phyloP scores from a whole-genome alignment of 768 basidiomycete species.

The Mycena galopus region DNA sequence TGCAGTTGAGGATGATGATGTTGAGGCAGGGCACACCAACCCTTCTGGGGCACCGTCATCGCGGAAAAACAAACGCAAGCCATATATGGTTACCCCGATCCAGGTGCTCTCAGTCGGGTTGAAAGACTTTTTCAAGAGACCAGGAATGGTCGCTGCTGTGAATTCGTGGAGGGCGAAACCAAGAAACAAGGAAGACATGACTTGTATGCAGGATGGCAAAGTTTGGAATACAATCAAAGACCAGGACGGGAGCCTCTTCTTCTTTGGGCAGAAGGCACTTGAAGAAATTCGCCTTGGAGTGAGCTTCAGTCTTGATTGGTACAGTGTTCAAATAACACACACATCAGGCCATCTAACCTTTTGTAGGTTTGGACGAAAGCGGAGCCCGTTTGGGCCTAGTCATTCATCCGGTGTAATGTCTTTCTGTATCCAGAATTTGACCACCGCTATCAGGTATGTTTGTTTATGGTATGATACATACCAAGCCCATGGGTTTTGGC shows the following conservation, averaged over 20 bases:
- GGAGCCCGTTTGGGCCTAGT: conserved; percentile 34
- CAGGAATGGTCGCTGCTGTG: not conserved
- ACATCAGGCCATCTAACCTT: not conserved
- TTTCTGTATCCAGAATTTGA: conserved; percentile 34
- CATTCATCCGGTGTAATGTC: conserved; percentile 42
- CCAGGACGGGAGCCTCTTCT: conserved; percentile 25
- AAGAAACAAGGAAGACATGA: not conserved
- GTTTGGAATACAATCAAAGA: conserved; percentile 14
- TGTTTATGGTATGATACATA: not conserved
- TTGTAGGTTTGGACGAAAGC: conserved; percentile 32
- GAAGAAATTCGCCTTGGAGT: conserved; percentile 37
- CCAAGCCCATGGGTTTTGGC: not conserved
- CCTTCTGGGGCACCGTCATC: no score
- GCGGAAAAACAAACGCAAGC: no score
- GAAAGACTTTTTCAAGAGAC: not conserved
- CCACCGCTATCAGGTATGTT: not conserved
- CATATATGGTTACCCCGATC: not conserved
- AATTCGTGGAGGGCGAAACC: not conserved
- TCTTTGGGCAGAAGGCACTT: not conserved
- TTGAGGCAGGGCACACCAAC: no score
- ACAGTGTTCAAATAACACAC: no score
- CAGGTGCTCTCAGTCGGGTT: not conserved
- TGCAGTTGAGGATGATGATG: no score
- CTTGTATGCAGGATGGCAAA: not conserved
- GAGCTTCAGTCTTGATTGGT: conserved; percentile 38